Base-by-base conservation (phyloP, 306 rosid species). In the Cucurbita argyrosperma region DNA sequence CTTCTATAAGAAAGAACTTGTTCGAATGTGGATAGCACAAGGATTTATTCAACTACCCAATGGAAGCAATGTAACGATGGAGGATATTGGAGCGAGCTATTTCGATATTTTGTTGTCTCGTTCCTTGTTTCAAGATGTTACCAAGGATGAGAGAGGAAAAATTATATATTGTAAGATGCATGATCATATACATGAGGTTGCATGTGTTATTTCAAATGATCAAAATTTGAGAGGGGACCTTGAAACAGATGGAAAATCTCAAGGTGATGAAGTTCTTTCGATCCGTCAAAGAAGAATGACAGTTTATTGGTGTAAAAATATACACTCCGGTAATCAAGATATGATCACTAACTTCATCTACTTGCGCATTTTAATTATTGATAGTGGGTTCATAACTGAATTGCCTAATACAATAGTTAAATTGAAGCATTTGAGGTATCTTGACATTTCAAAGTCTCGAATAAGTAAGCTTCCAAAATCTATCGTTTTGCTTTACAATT, bases 1-100 rank as follows among this genome's bases (percentile, higher is more conserved):
- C 8, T 38, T 72, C 0, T 0, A 18, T 5, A 73, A 55, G 56
- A 37, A 78, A 23, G 10, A 13, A 0, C 18, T 78, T 10, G 10
- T 78, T 39, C 80, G 58, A 50, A 37, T 71, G 3, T 71, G 82
- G 75, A 79, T 73, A 49, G 75, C 75, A 7, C 35, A 64, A 9
- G 78, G 75, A 6, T 72, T 53, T 23, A 63, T 78, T 14, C 51
- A 56, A 6, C 26, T 30, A 16, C 46, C 35, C 8, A 15, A 71
- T 1, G 78, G 50, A 46, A 10, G 1, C 14, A 54, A 30, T 4
- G 23, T 21, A 21, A 21, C 23, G 23, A 21, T 21, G 23, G 23
- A 21, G 23, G 23, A 21, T 21, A 21, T 21, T 21, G 23, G 23
- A 21, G 23, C 23, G 38, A 0, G 14, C 4, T 76, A 68, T 53